phyloP scores from a whole-genome alignment of 106 monocot genomes.

The Allium sativum region DNA sequence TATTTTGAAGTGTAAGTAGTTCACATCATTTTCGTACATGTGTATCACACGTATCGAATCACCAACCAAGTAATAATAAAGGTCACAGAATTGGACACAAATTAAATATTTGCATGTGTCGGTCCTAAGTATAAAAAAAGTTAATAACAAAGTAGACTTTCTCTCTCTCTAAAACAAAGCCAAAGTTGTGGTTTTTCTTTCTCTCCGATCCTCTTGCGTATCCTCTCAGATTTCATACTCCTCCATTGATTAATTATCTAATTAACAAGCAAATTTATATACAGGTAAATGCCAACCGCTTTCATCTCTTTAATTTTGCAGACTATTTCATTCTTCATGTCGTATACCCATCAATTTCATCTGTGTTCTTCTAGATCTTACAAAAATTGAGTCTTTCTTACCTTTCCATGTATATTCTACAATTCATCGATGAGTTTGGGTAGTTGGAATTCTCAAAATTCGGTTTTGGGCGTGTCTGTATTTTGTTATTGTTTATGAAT shows the following conservation, averaged over 20 bases:
- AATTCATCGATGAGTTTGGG: neutral
- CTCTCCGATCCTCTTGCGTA: conserved; percentile 7
- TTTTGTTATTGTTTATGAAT: conserved; percentile 3
- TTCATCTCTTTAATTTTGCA: neutral
- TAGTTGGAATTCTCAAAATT: neutral
- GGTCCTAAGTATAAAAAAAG: no score
- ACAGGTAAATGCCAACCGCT: neutral
- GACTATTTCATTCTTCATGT: neutral
- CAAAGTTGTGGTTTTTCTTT: conserved; percentile 10
- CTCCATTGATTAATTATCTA: neutral
- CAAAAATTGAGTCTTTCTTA: neutral
- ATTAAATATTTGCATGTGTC: no score
- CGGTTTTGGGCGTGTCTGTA: neutral
- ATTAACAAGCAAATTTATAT: neutral
- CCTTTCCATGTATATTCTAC: neutral
- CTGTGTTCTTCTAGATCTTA: neutral
- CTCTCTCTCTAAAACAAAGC: neutral
- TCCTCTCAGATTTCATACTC: conserved; percentile 5
- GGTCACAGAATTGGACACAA: no score
- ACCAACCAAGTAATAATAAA: no score
- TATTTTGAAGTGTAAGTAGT: no score
- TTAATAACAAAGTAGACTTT: neutral
- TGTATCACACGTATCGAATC: no score
- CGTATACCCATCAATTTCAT: neutral
- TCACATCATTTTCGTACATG: no score